phyloP scores from a whole-genome alignment of 495 filamentous ascomycete species.

The Physcia stellaris region DNA sequence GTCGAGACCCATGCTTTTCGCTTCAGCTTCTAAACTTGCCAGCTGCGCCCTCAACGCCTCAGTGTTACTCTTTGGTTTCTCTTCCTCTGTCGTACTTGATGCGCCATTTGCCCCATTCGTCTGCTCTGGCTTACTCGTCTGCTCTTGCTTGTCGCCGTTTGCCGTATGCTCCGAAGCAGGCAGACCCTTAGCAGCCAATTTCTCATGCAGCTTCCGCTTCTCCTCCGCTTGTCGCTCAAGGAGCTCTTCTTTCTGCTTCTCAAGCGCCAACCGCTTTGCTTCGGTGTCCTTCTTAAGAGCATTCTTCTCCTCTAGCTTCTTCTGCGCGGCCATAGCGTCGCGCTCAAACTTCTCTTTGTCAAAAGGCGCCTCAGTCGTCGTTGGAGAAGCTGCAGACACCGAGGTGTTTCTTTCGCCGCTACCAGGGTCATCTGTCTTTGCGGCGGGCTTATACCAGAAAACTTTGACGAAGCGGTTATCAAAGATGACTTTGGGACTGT shows the following conservation, averaged over 20 bases:
- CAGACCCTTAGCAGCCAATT: slow-evolving; percentile 34
- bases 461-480: slow-evolving; percentile 97
- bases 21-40: slow-evolving; percentile 73
- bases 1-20: slow-evolving; percentile 65
- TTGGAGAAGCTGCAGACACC: slow-evolving; percentile 11
- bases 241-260: slow-evolving; percentile 63
- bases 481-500: slow-evolving; percentile 87
- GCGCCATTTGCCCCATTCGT: slow-evolving; percentile 18
- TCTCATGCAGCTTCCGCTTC: slow-evolving; percentile 52
- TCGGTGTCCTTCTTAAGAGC: slow-evolving; percentile 63
- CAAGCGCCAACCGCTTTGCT: slow-evolving; percentile 54
- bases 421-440: not conserved
- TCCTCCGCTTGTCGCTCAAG: slow-evolving; percentile 64
- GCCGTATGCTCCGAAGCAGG: not conserved
- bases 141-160: not conserved
- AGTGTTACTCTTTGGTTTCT: slow-evolving; percentile 38
- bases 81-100: slow-evolving; percentile 10
- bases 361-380: slow-evolving; percentile 39
- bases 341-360: slow-evolving; percentile 66
- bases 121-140: too few relatives aligned
- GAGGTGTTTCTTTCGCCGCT: slow-evolving; percentile 11
- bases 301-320: slow-evolving; percentile 59
- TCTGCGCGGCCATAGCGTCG: slow-evolving; percentile 70
- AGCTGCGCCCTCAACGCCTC: slow-evolving; percentile 64
- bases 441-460: slow-evolving; percentile 73